These are phyloP conservation scores for Lactifluus subvellereus DNA, from an alignment of 768 basidiomycete genomes.

Conservation along the genomic window DNA sequence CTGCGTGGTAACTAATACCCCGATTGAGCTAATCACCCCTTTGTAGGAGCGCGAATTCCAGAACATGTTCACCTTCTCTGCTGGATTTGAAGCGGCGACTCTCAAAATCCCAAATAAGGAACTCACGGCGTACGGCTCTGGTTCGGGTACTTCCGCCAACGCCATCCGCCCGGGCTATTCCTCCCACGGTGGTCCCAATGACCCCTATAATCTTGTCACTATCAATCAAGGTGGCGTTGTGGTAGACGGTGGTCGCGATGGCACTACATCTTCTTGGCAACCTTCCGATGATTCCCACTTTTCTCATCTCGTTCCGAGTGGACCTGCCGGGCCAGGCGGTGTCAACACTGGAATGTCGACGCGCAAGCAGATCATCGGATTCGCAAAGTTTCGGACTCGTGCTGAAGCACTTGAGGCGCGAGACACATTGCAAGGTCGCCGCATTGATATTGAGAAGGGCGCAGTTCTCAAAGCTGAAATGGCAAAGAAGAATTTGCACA, in stretches of 20 bases:
- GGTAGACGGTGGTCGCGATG: slow-evolving; percentile 73
- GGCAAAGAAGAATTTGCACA: slow-evolving; percentile 99
- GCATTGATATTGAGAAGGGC: slow-evolving; percentile 91
- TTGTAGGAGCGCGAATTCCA: slow-evolving; percentile 95
- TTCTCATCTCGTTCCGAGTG: slow-evolving; percentile 26
- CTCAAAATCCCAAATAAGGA: slow-evolving; percentile 96
- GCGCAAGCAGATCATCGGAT: slow-evolving; percentile 96
- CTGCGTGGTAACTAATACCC: slow-evolving; percentile 11
- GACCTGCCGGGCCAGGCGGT: slow-evolving; percentile 14
- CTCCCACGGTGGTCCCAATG: slow-evolving; percentile 50
- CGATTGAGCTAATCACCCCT: slow-evolving; percentile 15
- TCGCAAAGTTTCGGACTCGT: slow-evolving; percentile 89
- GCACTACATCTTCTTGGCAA: slow-evolving; percentile 62
- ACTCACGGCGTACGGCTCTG: slow-evolving; percentile 62
- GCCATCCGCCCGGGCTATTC: slow-evolving; percentile 26
- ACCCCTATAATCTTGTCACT: slow-evolving; percentile 80
- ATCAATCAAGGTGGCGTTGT: slow-evolving; percentile 79
- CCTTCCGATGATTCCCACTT: slow-evolving; percentile 35
- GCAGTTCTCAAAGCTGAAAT: slow-evolving; percentile 95
- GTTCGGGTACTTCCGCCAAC: slow-evolving; percentile 11
- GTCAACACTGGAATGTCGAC: slow-evolving; percentile 40
- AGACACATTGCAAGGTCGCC: slow-evolving; percentile 81
- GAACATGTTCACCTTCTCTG: slow-evolving; percentile 97
- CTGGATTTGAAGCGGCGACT: slow-evolving; percentile 95
- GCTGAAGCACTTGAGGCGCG: slow-evolving; percentile 83